These are phyloP conservation scores for Nidula microcarpa DNA, from an alignment of 768 basidiomycete genomes.

Conservation along the genomic window DNA sequence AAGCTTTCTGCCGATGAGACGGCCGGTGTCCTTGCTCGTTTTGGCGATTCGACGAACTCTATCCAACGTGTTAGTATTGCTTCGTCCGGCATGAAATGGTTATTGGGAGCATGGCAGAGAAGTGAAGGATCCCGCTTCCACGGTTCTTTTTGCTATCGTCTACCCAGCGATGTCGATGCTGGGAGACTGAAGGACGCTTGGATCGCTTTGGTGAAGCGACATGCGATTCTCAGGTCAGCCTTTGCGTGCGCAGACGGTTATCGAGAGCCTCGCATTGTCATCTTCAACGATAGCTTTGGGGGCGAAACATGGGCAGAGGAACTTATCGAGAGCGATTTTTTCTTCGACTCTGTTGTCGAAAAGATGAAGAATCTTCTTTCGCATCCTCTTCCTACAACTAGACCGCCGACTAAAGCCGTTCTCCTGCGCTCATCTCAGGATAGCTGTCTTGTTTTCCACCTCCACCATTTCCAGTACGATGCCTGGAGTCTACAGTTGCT, in stretches of 20 bases:
- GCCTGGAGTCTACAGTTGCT: slow-evolving; percentile 42
- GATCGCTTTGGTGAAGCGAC: slow-evolving; percentile 27
- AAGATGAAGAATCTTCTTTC: slow-evolving; percentile 18
- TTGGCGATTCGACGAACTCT: slow-evolving; percentile 8
- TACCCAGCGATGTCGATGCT: slow-evolving; percentile 23
- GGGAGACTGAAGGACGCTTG: slow-evolving; percentile 28
- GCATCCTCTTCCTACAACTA: slow-evolving; percentile 14
- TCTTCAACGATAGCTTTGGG: slow-evolving; percentile 10
- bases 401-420: slow-evolving; percentile 18
- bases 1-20: slow-evolving; percentile 12
- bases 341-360: slow-evolving; percentile 9
- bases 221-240: slow-evolving; percentile 40
- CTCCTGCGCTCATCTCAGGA: slow-evolving; percentile 15
- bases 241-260: slow-evolving; percentile 26
- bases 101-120: slow-evolving; percentile 40
- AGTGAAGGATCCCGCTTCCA: slow-evolving; percentile 38
- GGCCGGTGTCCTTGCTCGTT: slow-evolving; percentile 11
- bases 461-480: slow-evolving; percentile 51
- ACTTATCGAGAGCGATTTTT: slow-evolving; percentile 6
- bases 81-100: slow-evolving; percentile 31
- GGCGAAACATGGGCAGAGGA: slow-evolving; percentile 18
- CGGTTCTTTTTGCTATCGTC: slow-evolving; percentile 36
- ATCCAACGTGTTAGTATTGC: slow-evolving; percentile 19
- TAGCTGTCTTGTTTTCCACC: slow-evolving; percentile 21
- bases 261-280: slow-evolving; percentile 21